These are phyloP conservation scores for Cladosporium cucumerinum DNA, from an alignment of 2,329 filamentous ascomycete genomes.

Conservation along the genomic window DNA sequence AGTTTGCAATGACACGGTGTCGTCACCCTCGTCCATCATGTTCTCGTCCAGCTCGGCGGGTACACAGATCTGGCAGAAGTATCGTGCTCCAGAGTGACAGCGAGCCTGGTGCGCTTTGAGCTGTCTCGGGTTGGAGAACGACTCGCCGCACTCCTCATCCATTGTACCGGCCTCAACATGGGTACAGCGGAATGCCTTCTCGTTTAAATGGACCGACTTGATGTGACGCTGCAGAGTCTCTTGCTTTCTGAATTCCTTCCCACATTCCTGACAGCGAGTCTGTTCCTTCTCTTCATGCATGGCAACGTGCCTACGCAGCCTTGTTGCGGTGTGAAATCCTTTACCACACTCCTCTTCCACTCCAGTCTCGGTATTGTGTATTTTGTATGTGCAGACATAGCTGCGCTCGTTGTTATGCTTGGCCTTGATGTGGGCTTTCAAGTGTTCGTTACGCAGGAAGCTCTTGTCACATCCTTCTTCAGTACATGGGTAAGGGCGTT, in stretches of 20 bases:
- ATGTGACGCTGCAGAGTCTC: constrained; percentile 82
- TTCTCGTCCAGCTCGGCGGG: constrained; percentile 25
- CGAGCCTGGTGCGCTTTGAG: constrained; percentile 69
- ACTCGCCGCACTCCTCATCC: constrained; percentile 59
- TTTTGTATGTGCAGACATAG: constrained; percentile 63
- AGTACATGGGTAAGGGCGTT: constrained; percentile 72
- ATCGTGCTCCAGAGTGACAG: constrained; percentile 66
- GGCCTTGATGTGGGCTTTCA: constrained; percentile 80
- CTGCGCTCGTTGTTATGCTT: constrained; percentile 70
- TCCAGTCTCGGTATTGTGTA: constrained; percentile 20
- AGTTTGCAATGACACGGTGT: constrained; percentile 29
- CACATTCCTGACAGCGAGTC: constrained; percentile 53
- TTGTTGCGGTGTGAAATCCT: constrained; percentile 74
- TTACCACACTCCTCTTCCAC: constrained; percentile 64
- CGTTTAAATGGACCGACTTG: constrained; percentile 67
- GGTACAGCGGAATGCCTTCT: constrained; percentile 69
- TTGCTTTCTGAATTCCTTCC: constrained; percentile 83
- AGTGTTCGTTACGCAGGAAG: constrained; percentile 81
- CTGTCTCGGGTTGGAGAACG: constrained; percentile 70
- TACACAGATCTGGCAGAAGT: constrained; percentile 74
- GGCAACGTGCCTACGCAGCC: constrained; percentile 72
- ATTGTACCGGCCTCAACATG: constrained; percentile 47
- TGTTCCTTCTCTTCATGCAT: constrained; percentile 71
- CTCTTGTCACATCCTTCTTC: constrained; percentile 72
- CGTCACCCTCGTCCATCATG: constrained; percentile 31